Conservation (phyloP, 1,284 basidiomycete genomes). For the Pterulicium gracile region DNA sequence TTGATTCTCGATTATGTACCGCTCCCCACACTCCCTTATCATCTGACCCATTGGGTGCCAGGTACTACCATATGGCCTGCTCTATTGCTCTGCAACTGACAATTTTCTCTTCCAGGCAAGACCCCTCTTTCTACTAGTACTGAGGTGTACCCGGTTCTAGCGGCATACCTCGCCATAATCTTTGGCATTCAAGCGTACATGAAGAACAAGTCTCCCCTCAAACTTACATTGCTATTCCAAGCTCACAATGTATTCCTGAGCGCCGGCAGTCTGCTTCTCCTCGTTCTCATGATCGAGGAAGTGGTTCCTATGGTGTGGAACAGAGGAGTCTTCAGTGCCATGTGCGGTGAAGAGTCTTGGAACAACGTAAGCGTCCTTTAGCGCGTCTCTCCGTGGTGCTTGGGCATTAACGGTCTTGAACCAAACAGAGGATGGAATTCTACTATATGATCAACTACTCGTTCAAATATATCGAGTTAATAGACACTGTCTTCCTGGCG, state of each 20-base stretch:
- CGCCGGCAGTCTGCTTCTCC: conserved; percentile 70
- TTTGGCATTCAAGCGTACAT: conserved; percentile 83
- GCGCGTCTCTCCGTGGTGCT: conserved; percentile 10
- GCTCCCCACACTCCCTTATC: conserved; percentile 41
- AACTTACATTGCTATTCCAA: conserved; percentile 85
- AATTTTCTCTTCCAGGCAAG: not conserved
- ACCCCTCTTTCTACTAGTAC: conserved; percentile 60
- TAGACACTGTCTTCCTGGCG: conserved; percentile 96
- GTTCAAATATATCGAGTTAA: conserved; percentile 89
- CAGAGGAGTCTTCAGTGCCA: conserved; percentile 62
- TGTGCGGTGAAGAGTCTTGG: conserved; percentile 77
- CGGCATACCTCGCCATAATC: conserved; percentile 79
- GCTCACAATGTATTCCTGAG: conserved; percentile 88
- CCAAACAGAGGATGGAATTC: conserved; percentile 63
- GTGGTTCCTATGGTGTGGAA: conserved; percentile 69
- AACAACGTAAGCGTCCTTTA: conserved; percentile 54
- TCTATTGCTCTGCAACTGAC: not conserved
- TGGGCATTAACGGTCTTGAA: conserved; percentile 6
- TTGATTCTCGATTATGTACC: conserved; percentile 49
- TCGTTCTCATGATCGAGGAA: conserved; percentile 86
- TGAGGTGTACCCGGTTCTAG: conserved; percentile 61
- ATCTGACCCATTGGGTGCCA: conserved; percentile 59
- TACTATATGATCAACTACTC: conserved; percentile 99
- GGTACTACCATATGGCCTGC: conserved; percentile 49
- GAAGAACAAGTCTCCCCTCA: conserved; percentile 65